Conservation (phyloP, 2,329 filamentous ascomycete genomes). For the Diaporthe eres region DNA sequence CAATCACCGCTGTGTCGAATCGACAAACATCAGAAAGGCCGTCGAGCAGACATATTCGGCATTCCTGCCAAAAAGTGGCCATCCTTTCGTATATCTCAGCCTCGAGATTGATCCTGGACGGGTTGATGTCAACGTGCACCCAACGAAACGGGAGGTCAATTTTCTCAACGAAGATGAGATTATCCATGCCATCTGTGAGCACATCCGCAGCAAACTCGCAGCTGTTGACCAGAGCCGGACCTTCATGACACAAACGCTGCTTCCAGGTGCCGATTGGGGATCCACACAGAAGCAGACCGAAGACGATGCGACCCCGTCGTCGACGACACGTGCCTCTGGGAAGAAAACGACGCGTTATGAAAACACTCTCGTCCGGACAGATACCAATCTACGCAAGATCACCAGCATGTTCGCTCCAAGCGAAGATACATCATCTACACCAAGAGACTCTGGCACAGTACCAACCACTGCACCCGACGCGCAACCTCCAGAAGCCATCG, state of each 20-base stretch:
- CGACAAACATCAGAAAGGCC: constrained; percentile 86
- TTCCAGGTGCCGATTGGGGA: constrained; percentile 73
- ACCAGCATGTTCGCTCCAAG: constrained; percentile 90
- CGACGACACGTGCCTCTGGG: constrained; percentile 38
- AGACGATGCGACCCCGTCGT: constrained; percentile 46
- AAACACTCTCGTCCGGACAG: constrained; percentile 91
- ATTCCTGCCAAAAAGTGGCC: constrained; percentile 93
- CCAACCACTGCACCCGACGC: constrained; percentile 36
- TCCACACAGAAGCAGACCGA: constrained; percentile 47
- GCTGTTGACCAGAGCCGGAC: constrained; percentile 94
- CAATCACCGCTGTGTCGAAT: constrained; percentile 95
- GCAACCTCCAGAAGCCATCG: constrained; percentile 63
- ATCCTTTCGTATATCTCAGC: constrained; percentile 93
- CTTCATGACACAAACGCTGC: constrained; percentile 92
- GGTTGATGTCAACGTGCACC: constrained; percentile 97
- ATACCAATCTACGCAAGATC: constrained; percentile 91
- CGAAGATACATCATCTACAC: constrained; percentile 50
- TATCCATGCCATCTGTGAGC: constrained; percentile 85
- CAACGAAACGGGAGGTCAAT: constrained; percentile 96
- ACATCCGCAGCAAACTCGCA: constrained; percentile 83
- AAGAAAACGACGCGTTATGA: constrained; percentile 73
- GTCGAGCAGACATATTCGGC: constrained; percentile 90
- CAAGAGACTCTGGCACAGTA: constrained; percentile 48
- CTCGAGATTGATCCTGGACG: constrained; percentile 92
- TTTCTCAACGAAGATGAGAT: constrained; percentile 99